Percentiles rank a stretch among this genome's conserved stretches.
These are phyloP conservation scores for Xylaria bambusicola DNA, from an alignment of 495 filamentous ascomycete genomes.

Conservation along the genomic window DNA sequence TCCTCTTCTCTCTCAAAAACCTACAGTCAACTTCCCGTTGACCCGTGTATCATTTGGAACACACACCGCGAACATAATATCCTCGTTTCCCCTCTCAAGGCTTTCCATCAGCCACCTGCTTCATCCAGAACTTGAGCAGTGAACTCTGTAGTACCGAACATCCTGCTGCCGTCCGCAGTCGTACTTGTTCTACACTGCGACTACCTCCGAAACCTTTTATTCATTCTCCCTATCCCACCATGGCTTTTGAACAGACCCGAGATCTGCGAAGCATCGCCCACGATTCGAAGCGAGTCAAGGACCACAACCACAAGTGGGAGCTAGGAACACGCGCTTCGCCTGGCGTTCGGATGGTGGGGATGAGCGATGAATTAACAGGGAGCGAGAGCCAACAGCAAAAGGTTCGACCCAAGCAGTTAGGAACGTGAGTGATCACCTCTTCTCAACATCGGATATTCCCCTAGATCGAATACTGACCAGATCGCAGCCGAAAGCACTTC, in stretches of 20 bases:
- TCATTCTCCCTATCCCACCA: slow-evolving; percentile 6
- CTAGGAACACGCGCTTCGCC: slow-evolving; percentile 32
- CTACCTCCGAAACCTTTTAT: not conserved
- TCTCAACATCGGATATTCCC: not conserved
- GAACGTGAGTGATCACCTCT: slow-evolving; percentile 23
- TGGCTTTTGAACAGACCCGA: slow-evolving; percentile 38
- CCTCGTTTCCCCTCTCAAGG: not conserved
- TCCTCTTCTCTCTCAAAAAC: slow-evolving; percentile 5
- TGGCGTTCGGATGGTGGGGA: slow-evolving; percentile 27
- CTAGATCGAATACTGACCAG: slow-evolving; percentile 6
- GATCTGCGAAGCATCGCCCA: slow-evolving; percentile 46
- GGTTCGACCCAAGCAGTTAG: slow-evolving; percentile 28
- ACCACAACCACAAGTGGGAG: slow-evolving; percentile 44
- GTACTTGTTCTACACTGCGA: not conserved
- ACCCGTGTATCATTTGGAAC: too few relatives aligned
- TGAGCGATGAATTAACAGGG: slow-evolving; percentile 17
- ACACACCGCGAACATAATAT: not conserved
- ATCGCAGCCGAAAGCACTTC: slow-evolving; percentile 24
- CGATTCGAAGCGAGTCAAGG: slow-evolving; percentile 48
- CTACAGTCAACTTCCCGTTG: not conserved
- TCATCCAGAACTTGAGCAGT: not conserved
- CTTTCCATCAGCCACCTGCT: not conserved
- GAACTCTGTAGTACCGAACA: too few relatives aligned
- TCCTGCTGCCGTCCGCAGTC: not conserved
- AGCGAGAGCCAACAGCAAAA: slow-evolving; percentile 35